Evolutionary conservation across 257 asterid species (phyloP).

Genomic region (Linderniella brevidens): DNA sequence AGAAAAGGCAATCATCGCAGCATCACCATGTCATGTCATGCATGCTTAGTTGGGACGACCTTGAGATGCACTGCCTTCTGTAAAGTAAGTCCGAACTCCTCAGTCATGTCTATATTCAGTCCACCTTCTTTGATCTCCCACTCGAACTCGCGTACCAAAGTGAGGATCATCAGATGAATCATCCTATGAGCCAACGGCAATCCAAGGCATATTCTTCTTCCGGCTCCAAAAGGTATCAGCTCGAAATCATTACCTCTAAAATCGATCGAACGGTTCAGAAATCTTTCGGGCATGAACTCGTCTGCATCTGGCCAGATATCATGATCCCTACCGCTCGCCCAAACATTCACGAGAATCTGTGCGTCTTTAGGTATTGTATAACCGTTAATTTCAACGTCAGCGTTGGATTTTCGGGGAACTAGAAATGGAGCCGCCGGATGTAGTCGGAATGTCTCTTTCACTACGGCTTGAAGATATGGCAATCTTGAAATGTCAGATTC

Average conservation of each 20-base stretch:
- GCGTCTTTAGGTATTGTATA: slow-evolving; percentile 16
- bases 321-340: slow-evolving; percentile 20
- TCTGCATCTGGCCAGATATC: slow-evolving; percentile 17
- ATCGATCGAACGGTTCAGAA: slow-evolving; percentile 10
- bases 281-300: slow-evolving; percentile 20
- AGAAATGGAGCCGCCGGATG: slow-evolving; percentile 14
- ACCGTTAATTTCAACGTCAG: slow-evolving; percentile 11
- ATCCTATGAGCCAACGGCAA: slow-evolving; percentile 11
- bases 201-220: slow-evolving; percentile 8
- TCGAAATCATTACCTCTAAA: slow-evolving; percentile 8
- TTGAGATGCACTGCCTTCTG: slow-evolving; percentile 8
- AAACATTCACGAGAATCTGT: slow-evolving; percentile 16
- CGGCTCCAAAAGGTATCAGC: slow-evolving; percentile 5
- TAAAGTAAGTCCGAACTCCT: slow-evolving; percentile 5
- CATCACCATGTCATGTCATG: too few species aligned
- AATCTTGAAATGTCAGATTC: slow-evolving; percentile 11
- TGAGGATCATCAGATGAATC: slow-evolving; percentile 9
- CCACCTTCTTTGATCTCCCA: slow-evolving; percentile 12
- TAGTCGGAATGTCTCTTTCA: slow-evolving; percentile 18
- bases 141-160: slow-evolving; percentile 6
- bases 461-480: slow-evolving; percentile 15
- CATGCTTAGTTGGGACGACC: background rate
- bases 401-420: slow-evolving; percentile 15
- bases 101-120: slow-evolving; percentile 7
- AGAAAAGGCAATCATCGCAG: too few species aligned